Evolutionary conservation across 257 asterid genomes (phyloP).

Genomic region (Nyctanthes arbortristis): DNA sequence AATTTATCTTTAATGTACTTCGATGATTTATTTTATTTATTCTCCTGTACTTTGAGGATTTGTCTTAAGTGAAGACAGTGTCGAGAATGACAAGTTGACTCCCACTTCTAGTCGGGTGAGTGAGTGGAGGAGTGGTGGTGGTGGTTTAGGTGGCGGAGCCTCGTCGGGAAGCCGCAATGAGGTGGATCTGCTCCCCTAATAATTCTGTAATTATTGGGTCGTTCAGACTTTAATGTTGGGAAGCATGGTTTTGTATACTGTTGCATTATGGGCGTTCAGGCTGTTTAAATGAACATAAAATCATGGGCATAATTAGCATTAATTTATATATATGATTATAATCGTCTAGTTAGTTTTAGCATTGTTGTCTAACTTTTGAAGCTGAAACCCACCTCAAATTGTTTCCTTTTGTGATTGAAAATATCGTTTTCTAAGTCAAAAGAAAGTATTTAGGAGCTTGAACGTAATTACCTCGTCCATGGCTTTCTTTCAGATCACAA

Average conservation of each 20-base stretch:
- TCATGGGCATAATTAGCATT: neutral
- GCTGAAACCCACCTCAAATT: neutral
- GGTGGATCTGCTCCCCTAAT: constrained; percentile 26
- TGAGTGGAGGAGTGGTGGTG: constrained; percentile 46
- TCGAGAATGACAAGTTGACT: constrained; percentile 48
- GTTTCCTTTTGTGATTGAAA: neutral
- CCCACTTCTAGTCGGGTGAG: constrained; percentile 39
- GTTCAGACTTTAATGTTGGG: constrained; percentile 30
- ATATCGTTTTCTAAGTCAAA: too few relatives aligned
- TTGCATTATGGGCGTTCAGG: too few relatives aligned
- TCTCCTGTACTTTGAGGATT: constrained; percentile 35
- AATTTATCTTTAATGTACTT: neutral
- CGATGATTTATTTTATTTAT: neutral
- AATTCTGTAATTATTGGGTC: constrained; percentile 26
- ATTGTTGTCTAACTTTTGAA: neutral
- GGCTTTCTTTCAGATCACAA: too few relatives aligned
- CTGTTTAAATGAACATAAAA: too few relatives aligned
- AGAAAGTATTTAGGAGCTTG: too few relatives aligned
- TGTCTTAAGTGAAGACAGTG: constrained; percentile 50
- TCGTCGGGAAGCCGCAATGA: constrained; percentile 38
- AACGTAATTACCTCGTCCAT: too few relatives aligned
- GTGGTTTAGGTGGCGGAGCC: constrained; percentile 37
- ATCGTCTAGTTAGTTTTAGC: neutral
- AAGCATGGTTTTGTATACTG: constrained; percentile 19
- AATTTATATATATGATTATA: neutral